Evolutionary conservation across 2,329 filamentous ascomycete genomes (phyloP).

Genomic region (Alternaria angustiovoidea): DNA sequence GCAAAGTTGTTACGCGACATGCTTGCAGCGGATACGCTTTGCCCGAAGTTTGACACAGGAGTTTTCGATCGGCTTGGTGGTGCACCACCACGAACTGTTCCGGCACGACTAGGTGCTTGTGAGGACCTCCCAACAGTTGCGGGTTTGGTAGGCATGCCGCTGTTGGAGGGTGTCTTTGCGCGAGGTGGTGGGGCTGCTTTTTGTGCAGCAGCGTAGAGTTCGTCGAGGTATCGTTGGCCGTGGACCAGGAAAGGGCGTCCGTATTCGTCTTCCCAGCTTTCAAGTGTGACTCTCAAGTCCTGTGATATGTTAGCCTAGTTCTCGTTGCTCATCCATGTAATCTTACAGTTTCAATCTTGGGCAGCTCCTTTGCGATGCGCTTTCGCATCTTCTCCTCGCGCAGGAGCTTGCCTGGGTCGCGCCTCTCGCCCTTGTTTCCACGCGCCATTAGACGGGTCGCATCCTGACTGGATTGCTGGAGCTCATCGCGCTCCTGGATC

Average conservation of each 20-base stretch:
- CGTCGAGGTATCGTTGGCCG: slow-evolving; percentile 88
- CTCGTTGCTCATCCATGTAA: not conserved
- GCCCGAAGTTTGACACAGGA: slow-evolving; percentile 46
- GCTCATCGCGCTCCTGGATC: slow-evolving; percentile 84
- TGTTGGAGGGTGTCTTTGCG: slow-evolving; percentile 76
- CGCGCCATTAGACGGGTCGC: slow-evolving; percentile 91
- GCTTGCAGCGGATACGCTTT: slow-evolving; percentile 30
- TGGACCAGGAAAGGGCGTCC: slow-evolving; percentile 92
- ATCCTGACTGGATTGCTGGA: slow-evolving; percentile 91
- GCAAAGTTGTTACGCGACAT: slow-evolving; percentile 48
- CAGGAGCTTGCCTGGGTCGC: slow-evolving; percentile 91
- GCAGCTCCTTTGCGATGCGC: slow-evolving; percentile 92
- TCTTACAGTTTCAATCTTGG: slow-evolving; percentile 77
- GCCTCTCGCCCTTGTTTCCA: slow-evolving; percentile 90
- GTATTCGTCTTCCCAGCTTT: slow-evolving; percentile 92
- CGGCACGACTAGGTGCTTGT: slow-evolving; percentile 42
- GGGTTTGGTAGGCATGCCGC: slow-evolving; percentile 42
- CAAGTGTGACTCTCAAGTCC: slow-evolving; percentile 80
- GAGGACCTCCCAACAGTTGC: slow-evolving; percentile 42
- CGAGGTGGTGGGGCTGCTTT: slow-evolving; percentile 68
- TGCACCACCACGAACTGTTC: slow-evolving; percentile 51
- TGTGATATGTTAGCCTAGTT: slow-evolving; percentile 9
- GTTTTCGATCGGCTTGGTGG: slow-evolving; percentile 56
- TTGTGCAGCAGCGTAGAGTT: slow-evolving; percentile 71
- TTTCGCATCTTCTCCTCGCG: slow-evolving; percentile 99